Base-by-base conservation (phyloP, 371 early-diverging fungal genomes). In the Mortierella sp. region DNA sequence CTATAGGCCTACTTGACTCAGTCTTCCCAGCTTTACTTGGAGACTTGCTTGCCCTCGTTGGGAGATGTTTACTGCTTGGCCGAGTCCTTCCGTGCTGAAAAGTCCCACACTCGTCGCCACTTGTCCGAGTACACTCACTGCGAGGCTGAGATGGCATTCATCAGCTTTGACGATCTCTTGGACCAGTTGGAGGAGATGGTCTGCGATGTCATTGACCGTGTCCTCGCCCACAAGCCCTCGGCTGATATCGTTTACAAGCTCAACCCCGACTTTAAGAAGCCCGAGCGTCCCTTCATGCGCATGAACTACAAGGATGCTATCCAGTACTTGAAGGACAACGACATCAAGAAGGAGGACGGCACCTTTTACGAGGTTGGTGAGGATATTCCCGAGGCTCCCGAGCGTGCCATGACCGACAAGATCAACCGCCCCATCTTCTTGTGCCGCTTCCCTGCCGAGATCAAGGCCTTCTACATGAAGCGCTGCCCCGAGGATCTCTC, bases 391-490 rank as follows among this genome's bases (percentile, higher is more conserved):
- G 99, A 99, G 87, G 91, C 94, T 28, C 99, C 99, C 57, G 99
- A 99, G 82, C 96, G 99, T 77, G 90, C 88, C 72, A 96, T 99
- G 96, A 97, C 98, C 52, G 98, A 99, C 83, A 89, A 96, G 68
- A 96, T 99, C 83, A 92, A 91, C 83, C 92, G 93, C 66, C 99
- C 99, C 57, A 97, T 99, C 61, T 90, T 99, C 79, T 85, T 99
- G 62, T 95, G 95, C 82, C 92, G 95, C 62, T 99, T 99, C 94
- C 99, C 99, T 44, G 95, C 91, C 25, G 97, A 97, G 64, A 97
- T 99, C 87, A 99, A 99, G 91, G 88, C 95, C n/a, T 99, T 99
- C 90, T 99, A 99, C 87, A 99, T 99, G 99, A 96, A 95, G 82
- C 88, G 92, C 59, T 93, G 93, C 80, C 88, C 88, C 59, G 91